Percentiles rank a stretch among this genome's conserved stretches.
phyloP scores from a whole-genome alignment of 306 rosid genomes.

The Rubus idaeus region DNA sequence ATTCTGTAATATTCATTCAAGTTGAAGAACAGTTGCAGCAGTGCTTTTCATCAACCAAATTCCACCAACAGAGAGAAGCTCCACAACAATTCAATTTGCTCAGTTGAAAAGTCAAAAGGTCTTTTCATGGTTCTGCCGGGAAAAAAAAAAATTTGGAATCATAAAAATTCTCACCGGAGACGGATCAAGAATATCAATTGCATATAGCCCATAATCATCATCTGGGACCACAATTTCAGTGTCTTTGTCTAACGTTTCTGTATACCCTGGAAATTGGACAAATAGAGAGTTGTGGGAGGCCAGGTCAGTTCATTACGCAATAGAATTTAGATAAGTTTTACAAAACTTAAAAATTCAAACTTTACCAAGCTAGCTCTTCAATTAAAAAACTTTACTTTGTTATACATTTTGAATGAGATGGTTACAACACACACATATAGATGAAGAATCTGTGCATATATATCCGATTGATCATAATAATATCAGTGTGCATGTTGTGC shows the following conservation, averaged over 20 bases:
- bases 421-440: neutral
- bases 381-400: neutral
- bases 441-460: neutral
- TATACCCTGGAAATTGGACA: constrained; percentile 52
- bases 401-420: neutral
- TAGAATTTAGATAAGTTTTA: neutral
- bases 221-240: constrained; percentile 70
- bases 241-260: constrained; percentile 59
- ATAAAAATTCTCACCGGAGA: constrained; percentile 46
- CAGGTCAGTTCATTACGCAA: neutral
- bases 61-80: neutral
- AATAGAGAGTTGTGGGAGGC: neutral
- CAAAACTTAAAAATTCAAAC: neutral
- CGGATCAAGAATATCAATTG: constrained; percentile 92
- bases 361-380: neutral
- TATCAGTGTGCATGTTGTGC: neutral
- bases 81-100: neutral
- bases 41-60: neutral
- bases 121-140: neutral
- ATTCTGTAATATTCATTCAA: neutral
- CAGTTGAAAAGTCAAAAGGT: neutral
- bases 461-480: neutral
- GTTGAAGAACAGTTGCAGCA: neutral
- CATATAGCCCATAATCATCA: constrained; percentile 78
- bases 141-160: neutral